These are phyloP conservation scores for Populus euphratica DNA, from an alignment of 345 rosid genomes.

Conservation along the genomic window DNA sequence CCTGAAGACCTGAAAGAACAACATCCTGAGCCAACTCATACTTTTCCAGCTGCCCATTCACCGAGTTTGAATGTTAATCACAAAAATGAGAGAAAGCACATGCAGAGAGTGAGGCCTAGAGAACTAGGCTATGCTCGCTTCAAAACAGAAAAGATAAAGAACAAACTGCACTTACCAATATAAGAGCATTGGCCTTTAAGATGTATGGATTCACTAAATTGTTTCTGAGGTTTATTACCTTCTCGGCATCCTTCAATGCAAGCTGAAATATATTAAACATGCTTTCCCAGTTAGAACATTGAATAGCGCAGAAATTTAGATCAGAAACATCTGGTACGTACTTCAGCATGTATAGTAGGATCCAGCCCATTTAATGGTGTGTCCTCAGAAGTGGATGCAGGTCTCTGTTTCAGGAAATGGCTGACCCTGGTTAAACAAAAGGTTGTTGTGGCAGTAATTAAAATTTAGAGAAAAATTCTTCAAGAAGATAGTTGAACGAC, in stretches of 20 bases:
- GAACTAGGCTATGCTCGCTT: background rate
- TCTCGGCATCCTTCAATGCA: slow-evolving; percentile 91
- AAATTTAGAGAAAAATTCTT: slow-evolving; percentile 3
- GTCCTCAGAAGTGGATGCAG: slow-evolving; percentile 68
- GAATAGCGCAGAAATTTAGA: background rate
- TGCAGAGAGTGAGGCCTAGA: slow-evolving; percentile 4
- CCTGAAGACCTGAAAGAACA: slow-evolving; percentile 81
- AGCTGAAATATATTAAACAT: slow-evolving; percentile 48
- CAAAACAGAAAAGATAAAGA: background rate
- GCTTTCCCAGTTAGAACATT: background rate
- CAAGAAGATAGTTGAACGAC: slow-evolving; percentile 6
- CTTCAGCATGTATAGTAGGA: slow-evolving; percentile 91
- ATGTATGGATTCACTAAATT: slow-evolving; percentile 52
- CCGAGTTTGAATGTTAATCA: slow-evolving; percentile 4
- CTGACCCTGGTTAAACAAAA: slow-evolving; percentile 55
- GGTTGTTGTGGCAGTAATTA: slow-evolving; percentile 14
- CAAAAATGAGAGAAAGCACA: background rate
- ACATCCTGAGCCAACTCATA: slow-evolving; percentile 72
- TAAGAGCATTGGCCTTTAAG: slow-evolving; percentile 66
- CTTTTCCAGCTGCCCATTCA: slow-evolving; percentile 68
- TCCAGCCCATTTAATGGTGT: slow-evolving; percentile 79
- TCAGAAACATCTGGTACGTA: slow-evolving; percentile 32
- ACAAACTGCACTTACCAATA: slow-evolving; percentile 56
- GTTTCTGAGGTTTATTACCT: slow-evolving; percentile 49
- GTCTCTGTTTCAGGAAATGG: slow-evolving; percentile 64